These are phyloP conservation scores for Elaeis oleifera DNA, from an alignment of 202 grass and related monocot genomes.

Conservation along the genomic window DNA sequence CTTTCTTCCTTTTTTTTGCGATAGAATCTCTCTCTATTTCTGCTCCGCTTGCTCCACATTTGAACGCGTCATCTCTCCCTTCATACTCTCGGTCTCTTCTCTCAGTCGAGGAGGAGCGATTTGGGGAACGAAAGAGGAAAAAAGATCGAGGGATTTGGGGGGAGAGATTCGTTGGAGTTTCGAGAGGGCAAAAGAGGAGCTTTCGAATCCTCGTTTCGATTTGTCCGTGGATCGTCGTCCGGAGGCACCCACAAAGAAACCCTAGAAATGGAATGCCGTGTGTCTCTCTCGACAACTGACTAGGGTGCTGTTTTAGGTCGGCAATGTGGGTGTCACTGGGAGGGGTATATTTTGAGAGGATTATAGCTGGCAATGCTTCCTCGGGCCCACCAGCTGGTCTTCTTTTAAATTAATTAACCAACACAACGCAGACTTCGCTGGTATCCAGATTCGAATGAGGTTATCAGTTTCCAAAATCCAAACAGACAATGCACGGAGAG, in stretches of 20 bases:
- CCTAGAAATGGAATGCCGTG: background rate
- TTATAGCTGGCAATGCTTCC: conserved; percentile 38
- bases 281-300: background rate
- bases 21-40: background rate
- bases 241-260: background rate
- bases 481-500: no score
- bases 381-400: conserved; percentile 18
- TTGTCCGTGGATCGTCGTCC: no score
- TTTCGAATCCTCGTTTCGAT: conserved; percentile 27
- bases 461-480: no score
- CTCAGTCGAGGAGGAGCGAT: conserved; percentile 14
- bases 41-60: background rate
- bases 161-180: conserved; percentile 2
- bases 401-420: background rate
- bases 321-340: background rate
- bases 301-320: background rate
- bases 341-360: conserved; percentile 21
- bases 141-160: conserved; percentile 30
- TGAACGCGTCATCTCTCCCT: background rate
- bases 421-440: no score
- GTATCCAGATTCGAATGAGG: no score
- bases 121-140: background rate
- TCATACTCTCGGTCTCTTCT: background rate
- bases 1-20: background rate
- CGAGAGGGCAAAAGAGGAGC: conserved; percentile 9